Evolutionary conservation across 352 stramenopile genomes (phyloP), one percentile per base, ranked within the genome.

Genomic region (Globisporangium solare): DNA sequence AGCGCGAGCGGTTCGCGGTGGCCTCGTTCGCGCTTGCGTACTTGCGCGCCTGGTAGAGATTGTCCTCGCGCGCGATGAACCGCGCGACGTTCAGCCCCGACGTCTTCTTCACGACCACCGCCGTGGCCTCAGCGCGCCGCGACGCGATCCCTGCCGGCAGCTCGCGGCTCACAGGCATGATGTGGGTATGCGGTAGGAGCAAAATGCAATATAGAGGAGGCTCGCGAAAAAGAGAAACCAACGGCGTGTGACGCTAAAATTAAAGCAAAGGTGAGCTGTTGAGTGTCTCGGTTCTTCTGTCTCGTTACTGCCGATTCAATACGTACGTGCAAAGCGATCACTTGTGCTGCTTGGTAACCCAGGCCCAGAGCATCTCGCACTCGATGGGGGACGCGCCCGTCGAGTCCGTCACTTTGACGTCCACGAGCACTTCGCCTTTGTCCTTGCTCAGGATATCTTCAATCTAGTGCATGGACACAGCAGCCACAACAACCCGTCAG

Each of bases 291-390:
- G 27, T 35, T 35, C 6, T 35, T 35, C 27, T 35, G 27, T 10
- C 5, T 35, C 27, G n/a, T 35, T 35, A 6, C 6, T 35, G 10
- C 3, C 24, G 24, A 27, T 5, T 27, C 24, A 27, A 1, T 35
- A 35, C 7, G 7, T 6, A 35, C 27, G 10, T 35, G 10, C 27
- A 8, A 3, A 17, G 8, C 14, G 32, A 15, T 61, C 31, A 67
- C 49, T 67, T 63, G 48, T 55, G 60, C 52, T 77, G 60, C 68
- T 95, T 96, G 27, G 63, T 68, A 22, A 89, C 70, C 87, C 87
- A 96, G 14, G 85, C 87, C 85, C 85, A 96, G 42, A 86, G 52
- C 75, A 96, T 89, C 54, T 94, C 73, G 55, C 74, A 83, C 49
- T 93, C 79, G 42, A 96, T 92, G 5, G 87, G 87, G 43, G 73